These are phyloP conservation scores for Neoascochyta sp. DNA, from an alignment of 2,329 filamentous ascomycete species.

Conservation along the genomic window DNA sequence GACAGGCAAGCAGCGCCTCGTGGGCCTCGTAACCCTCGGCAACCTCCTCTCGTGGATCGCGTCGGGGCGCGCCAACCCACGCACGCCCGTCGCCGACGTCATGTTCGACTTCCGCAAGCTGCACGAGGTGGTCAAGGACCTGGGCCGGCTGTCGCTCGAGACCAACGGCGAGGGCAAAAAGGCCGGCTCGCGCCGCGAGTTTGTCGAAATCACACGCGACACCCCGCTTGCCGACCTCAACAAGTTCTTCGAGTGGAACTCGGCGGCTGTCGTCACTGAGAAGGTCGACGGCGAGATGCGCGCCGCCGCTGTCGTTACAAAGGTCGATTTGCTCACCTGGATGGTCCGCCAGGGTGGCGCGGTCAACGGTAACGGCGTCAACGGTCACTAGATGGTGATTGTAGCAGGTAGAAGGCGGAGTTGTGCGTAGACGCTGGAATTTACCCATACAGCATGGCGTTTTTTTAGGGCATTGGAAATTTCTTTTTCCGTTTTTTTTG, in stretches of 20 bases:
- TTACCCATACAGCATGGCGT: no score
- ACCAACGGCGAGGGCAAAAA: slow-evolving; percentile 17
- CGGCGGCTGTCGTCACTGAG: slow-evolving; percentile 90
- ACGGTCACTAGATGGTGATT: slow-evolving; percentile 5
- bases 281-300: slow-evolving; percentile 59
- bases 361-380: no score
- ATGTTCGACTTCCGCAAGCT: slow-evolving; percentile 96
- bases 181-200: slow-evolving; percentile 56
- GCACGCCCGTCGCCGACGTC: slow-evolving; percentile 74
- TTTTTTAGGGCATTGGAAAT: no score
- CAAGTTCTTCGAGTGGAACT: slow-evolving; percentile 98
- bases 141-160: slow-evolving; percentile 40
- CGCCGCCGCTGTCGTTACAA: slow-evolving; percentile 87
- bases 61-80: slow-evolving; percentile 69
- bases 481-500: no score
- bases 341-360: slow-evolving; percentile 56
- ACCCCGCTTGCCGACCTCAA: slow-evolving; percentile 80
- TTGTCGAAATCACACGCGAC: slow-evolving; percentile 90
- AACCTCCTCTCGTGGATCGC: slow-evolving; percentile 91
- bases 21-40: slow-evolving; percentile 89
- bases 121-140: slow-evolving; percentile 84
- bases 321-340: slow-evolving; percentile 92
- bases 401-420: no score
- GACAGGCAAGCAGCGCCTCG: slow-evolving; percentile 65
- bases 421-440: no score